Base-by-base conservation (phyloP, 2,329 filamentous ascomycete genomes). In the Sarocladium kiliense region DNA sequence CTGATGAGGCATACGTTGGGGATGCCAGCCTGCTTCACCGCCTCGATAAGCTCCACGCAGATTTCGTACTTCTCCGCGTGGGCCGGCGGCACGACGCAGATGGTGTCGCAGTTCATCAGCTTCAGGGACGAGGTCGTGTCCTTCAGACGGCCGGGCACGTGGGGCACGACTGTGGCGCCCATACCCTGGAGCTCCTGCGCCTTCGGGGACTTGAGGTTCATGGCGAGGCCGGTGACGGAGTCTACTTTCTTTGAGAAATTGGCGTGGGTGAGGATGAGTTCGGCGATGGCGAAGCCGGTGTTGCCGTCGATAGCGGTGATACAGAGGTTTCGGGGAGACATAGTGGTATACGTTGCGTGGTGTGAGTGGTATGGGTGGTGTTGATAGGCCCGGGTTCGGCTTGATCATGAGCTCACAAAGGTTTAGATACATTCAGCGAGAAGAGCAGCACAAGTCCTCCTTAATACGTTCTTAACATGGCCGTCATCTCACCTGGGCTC, bases 251-350 rank as follows among this genome's bases (percentile, higher is more conserved):
- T 64, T 16, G 66, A 68, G 66, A 80, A 79, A 21, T 71, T 65
- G 7, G 61, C 59, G 27, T 76, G 61, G 21, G 68, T 74, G 47
- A 79, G 71, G 41, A 79, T 68, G 6, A 79, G 68, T 59, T 80
- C 75, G 37, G 75, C 73, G 59, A 80, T 78, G 56, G 74, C 65
- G 58, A 76, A 78, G 58, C 77, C 77, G 3, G 76, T 79, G 55
- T 79, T 69, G 61, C 77, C 77, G 42, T 80, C 77, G 12, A 71
- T 68, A 30, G 77, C 71, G 2, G 75, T 78, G 61, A 79, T 68
- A 60, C 73, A 76, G 53, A 80, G 59, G 54, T 78, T 77, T 58
- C 75, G 74, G 7, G 30, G n/a, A 0, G 74, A 63, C 75, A 78
- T 78, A n/a, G 18, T 57, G 18, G 26, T 53, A n/a, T n/a, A 32